A percentile compares a stretch with the other conserved stretches of the same genome.
phyloP scores from a whole-genome alignment of 2,329 filamentous ascomycete genomes.

The Purpureocillium takamizusanense region DNA sequence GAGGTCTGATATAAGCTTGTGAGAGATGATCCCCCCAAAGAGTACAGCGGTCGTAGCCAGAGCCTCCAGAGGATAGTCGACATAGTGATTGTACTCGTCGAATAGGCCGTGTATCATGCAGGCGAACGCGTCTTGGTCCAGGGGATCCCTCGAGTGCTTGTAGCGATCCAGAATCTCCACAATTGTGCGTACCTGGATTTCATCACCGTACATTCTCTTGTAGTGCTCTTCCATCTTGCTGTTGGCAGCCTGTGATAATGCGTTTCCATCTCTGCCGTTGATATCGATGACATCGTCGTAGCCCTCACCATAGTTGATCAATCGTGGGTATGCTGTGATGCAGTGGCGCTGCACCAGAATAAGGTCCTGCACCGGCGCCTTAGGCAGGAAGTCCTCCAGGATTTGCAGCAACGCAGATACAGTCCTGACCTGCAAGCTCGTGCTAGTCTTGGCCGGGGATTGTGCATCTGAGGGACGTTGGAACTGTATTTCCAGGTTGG shows the following conservation, averaged over 20 bases:
- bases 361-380: constrained; percentile 55
- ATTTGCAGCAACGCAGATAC: constrained; percentile 74
- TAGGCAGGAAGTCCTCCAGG: constrained; percentile 59
- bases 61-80: constrained; percentile 92
- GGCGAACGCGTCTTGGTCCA: constrained; percentile 90
- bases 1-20: constrained; percentile 80
- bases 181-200: constrained; percentile 77
- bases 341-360: constrained; percentile 78
- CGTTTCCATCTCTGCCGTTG: constrained; percentile 75
- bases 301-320: constrained; percentile 94
- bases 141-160: constrained; percentile 74
- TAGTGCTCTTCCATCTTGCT: constrained; percentile 95
- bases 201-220: constrained; percentile 93
- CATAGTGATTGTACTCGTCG: constrained; percentile 93
- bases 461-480: constrained; percentile 61
- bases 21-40: constrained; percentile 93
- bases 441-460: constrained; percentile 48
- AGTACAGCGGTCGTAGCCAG: constrained; percentile 91
- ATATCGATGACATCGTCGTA: constrained; percentile 85
- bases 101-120: constrained; percentile 98
- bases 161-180: constrained; percentile 77
- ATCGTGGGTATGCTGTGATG: constrained; percentile 82
- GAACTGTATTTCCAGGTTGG: constrained; percentile 66
- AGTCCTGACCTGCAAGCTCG: constrained; percentile 75
- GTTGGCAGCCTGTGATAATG: constrained; percentile 69